Base-by-base conservation (phyloP, 441 rosid species). In the Gossypium gossypioides region DNA sequence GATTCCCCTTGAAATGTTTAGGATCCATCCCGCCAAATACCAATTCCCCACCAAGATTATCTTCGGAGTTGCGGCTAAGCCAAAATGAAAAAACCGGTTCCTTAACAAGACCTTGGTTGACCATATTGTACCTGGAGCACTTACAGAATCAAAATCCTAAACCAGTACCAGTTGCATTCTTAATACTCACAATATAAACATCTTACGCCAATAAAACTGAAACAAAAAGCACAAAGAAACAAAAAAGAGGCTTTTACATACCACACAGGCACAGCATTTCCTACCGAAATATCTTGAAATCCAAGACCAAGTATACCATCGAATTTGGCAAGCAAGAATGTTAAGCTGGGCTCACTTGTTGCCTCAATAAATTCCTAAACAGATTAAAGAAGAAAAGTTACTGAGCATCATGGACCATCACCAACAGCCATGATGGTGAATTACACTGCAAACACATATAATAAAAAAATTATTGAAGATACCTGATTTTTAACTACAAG, bases 281-380 rank as follows among this genome's bases (percentile, higher is more conserved):
- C 96, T 75, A 90, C 90, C 1, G 96, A 85, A 68, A 89, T 91
- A 76, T 90, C 97, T 84, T 87, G 89, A 77, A 90, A 91, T 59
- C 93, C 93, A 71, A 91, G 97, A 59, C 97, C 97, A 72, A 91
- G 91, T 27, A 90, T 82, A 42, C 97, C 97, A 84, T 91, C 97
- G 80, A 91, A 91, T 75, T 90, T 91, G 60, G 89, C 96, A 58
- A 81, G 77, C 82, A 91, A 54, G 74, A 91, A 91, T 2, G 92
- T 88, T 71, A 90, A 19, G 73, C 97, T 76, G 4, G 92, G 97
- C 79, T 91, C 96, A 59, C 72, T 84, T 15, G 96, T 87, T 73
- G 97, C 91, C 81, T 91, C 97, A 58, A 91, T 89, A 76, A 91
- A 90, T 78, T 84, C 93, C 97, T 91, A 74, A 75, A 81, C 34